phyloP scores from a whole-genome alignment of 2,329 filamentous ascomycete genomes.

The Aspergillus novoparasiticus region DNA sequence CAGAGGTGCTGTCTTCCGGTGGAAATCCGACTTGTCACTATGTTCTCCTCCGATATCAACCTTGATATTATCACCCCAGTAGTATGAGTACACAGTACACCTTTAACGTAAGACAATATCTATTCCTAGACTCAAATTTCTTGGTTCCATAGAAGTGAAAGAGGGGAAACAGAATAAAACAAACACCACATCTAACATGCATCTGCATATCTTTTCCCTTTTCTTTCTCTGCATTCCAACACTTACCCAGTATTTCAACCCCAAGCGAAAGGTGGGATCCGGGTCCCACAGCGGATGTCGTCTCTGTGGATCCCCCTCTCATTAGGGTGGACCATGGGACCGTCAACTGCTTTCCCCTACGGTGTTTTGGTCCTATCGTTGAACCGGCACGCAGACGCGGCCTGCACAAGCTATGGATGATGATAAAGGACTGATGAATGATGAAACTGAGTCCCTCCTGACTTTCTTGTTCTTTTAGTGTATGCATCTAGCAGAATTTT shows the following conservation, averaged over 20 bases:
- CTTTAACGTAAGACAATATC: not conserved
- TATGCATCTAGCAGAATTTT: not conserved
- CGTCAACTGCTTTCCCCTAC: not conserved
- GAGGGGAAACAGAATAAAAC: not conserved
- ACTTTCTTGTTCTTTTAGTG: not conserved
- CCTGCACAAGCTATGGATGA: not conserved
- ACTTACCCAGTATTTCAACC: not conserved
- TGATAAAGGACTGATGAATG: not conserved
- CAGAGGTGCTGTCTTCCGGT: not conserved
- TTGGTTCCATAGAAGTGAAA: not conserved
- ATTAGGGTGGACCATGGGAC: not conserved
- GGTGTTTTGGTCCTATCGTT: not conserved
- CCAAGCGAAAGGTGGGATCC: not conserved
- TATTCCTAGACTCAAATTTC: not conserved
- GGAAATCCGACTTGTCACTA: not conserved
- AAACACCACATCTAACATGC: not conserved
- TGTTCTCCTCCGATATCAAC: not conserved
- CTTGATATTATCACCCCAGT: not conserved
- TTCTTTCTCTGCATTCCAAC: not conserved
- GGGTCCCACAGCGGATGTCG: conserved; percentile 3
- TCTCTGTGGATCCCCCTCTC: not conserved
- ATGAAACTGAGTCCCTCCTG: not conserved
- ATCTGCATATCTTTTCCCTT: not conserved
- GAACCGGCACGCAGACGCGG: not conserved
- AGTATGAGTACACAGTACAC: not conserved